Evolutionary conservation across 2,329 filamentous ascomycete genomes (phyloP).

Genomic region (Neospermospora avenae): DNA sequence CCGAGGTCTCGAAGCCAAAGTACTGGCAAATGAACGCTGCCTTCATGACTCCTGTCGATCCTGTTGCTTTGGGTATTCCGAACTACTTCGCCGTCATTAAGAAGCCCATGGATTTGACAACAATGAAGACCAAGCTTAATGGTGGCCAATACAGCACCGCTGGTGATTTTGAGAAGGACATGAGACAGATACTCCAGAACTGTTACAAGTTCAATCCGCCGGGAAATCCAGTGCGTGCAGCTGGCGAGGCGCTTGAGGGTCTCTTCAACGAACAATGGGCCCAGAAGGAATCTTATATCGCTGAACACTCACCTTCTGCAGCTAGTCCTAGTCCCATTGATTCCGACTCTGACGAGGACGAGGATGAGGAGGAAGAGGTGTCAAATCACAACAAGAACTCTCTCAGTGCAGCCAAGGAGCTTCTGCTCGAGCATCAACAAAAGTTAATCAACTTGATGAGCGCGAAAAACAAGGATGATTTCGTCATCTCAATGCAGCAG

Average conservation of each 20-base stretch:
- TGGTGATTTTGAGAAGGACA: slow-evolving; percentile 82
- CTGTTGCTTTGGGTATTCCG: slow-evolving; percentile 89
- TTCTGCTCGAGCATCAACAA: slow-evolving; percentile 50
- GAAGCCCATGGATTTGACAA: slow-evolving; percentile 91
- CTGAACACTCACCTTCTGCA: slow-evolving; percentile 64
- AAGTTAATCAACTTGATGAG: slow-evolving; percentile 54
- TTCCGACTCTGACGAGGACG: slow-evolving; percentile 71
- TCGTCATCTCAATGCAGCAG: slow-evolving; percentile 34
- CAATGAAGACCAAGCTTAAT: slow-evolving; percentile 74
- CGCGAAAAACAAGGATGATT: slow-evolving; percentile 51
- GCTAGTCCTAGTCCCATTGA: slow-evolving; percentile 65
- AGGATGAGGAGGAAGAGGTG: slow-evolving; percentile 57
- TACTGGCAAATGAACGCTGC: slow-evolving; percentile 65
- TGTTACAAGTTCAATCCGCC: slow-evolving; percentile 89
- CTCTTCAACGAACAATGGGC: slow-evolving; percentile 74
- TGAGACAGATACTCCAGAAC: slow-evolving; percentile 81
- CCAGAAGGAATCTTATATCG: slow-evolving; percentile 78
- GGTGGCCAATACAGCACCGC: slow-evolving; percentile 74
- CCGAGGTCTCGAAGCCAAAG: slow-evolving; percentile 73
- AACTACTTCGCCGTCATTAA: slow-evolving; percentile 93
- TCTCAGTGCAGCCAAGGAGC: slow-evolving; percentile 49
- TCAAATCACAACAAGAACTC: slow-evolving; percentile 46
- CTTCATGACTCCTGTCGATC: slow-evolving; percentile 84
- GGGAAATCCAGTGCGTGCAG: slow-evolving; percentile 68
- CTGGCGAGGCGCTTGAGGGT: slow-evolving; percentile 70